Evolutionary conservation across 441 rosid species (phyloP), one percentile per base, ranked within the genome.

Genomic region (Syzygium syzygioides): DNA sequence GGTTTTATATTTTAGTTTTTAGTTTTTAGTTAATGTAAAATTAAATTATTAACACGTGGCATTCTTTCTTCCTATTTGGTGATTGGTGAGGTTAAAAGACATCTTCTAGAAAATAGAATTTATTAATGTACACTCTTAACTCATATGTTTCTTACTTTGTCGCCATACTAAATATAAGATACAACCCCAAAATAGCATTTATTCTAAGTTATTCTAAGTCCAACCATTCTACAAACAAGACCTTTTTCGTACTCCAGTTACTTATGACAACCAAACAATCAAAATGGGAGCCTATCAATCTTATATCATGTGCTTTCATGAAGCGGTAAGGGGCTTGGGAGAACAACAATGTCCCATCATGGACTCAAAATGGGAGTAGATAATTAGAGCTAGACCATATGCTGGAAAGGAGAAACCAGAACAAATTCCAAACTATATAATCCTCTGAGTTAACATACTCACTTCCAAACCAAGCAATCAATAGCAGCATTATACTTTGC

Each of bases 381-480:
- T 37, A 76, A 66, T 37, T 76, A 76, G 52, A 76, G 83, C 28
- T 37, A 37, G 52, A 76, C n/a, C n/a, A 76, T 37, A 37, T 41
- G 83, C n/a, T 37, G 52, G 83, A 37, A 37, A 76, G 83, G 28
- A 76, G 83, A 76, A 76, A 68, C 79, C 79, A 68, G 37, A 68
- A 68, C 79, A 19, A 20, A 68, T 66, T 34, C 48, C 79, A 18
- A 34, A 68, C 48, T 68, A 19, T 34, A 19, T 37, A 20, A 23
- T 71, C 28, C 17, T 4, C 50, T 60, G 30, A 88, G 85, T 32
- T 28, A 41, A 89, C 86, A 88, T 86, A 94, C 99, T 94, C 92
- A 96, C 98, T 98, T 98, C 99, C 99, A 98, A 89, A 98, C 98
- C 94, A 98, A 92, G 94, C 99, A 98, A 92, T 97, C 99, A 89